Percentiles rank a stretch among this genome's conserved stretches.
These are phyloP conservation scores for Cladosporium sp. DNA, from an alignment of 2,329 filamentous ascomycete species.

Conservation along the genomic window DNA sequence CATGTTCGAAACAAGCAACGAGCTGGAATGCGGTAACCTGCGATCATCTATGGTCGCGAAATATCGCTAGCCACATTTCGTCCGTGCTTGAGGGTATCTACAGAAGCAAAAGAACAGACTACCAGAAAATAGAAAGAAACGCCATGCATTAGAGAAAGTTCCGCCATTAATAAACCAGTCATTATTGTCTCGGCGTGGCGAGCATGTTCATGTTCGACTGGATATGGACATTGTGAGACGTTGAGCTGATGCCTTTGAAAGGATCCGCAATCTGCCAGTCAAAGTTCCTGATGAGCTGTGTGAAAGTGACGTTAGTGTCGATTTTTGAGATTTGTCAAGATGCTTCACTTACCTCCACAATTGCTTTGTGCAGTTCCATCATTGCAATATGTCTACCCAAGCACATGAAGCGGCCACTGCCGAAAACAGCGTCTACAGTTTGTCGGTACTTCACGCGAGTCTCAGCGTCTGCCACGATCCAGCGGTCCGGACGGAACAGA, in stretches of 20 bases:
- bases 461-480: conserved; percentile 39
- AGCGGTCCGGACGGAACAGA: conserved; percentile 48
- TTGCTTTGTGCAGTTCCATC: conserved; percentile 48
- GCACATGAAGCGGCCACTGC: conserved; percentile 43
- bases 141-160: neutral
- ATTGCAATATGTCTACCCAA: conserved; percentile 47
- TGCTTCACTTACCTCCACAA: conserved; percentile 40
- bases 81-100: conserved; percentile 2
- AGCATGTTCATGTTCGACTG: conserved; percentile 17
- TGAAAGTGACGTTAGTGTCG: conserved; percentile 34
- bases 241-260: conserved; percentile 10
- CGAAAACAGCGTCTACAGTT: conserved; percentile 44
- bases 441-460: conserved; percentile 36
- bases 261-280: conserved; percentile 18
- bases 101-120: neutral
- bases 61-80: neutral
- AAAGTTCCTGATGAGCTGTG: conserved; percentile 33
- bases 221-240: conserved; percentile 13
- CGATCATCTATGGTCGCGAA: no score
- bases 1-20: no score
- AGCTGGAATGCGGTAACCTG: no score
- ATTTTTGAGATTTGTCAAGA: conserved; percentile 38
- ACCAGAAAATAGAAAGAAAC: neutral
- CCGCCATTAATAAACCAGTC: neutral
- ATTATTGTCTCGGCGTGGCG: conserved; percentile 6